phyloP scores from a whole-genome alignment of 2,329 filamentous ascomycete species.

The Fusarium buxicola region DNA sequence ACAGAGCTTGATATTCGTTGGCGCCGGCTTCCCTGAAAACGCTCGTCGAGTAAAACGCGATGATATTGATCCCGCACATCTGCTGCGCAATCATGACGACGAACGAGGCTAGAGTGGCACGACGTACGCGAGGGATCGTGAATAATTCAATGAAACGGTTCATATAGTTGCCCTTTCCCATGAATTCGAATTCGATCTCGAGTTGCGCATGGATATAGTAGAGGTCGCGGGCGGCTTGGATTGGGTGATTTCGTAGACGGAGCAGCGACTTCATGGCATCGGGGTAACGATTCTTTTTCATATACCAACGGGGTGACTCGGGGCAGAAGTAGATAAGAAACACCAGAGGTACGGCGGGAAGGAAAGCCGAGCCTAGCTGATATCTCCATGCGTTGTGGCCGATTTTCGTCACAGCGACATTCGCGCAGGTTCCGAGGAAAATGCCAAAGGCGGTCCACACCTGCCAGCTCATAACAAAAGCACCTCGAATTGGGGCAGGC shows the following conservation, averaged over 20 bases:
- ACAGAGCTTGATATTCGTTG: conserved; percentile 64
- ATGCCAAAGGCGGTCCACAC: conserved; percentile 74
- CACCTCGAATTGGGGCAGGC: conserved; percentile 76
- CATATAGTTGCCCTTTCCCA: conserved; percentile 66
- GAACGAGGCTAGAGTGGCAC: conserved; percentile 80
- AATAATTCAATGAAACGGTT: conserved; percentile 74
- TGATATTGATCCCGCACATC: conserved; percentile 78
- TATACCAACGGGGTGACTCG: conserved; percentile 73
- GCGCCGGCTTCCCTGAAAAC: conserved; percentile 70
- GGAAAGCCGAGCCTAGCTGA: conserved; percentile 73
- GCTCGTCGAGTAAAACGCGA: conserved; percentile 79
- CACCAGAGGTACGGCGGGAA: conserved; percentile 67
- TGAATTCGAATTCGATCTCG: conserved; percentile 66
- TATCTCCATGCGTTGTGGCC: conserved; percentile 66
- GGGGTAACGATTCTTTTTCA: conserved; percentile 72
- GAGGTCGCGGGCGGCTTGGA: conserved; percentile 71
- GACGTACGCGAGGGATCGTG: conserved; percentile 74
- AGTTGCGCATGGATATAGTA: conserved; percentile 75
- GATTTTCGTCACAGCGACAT: conserved; percentile 60
- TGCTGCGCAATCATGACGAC: conserved; percentile 85
- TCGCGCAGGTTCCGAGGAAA: conserved; percentile 70
- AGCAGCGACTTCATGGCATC: conserved; percentile 69
- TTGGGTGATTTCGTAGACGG: conserved; percentile 62
- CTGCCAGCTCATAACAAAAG: conserved; percentile 86
- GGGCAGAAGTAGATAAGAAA: conserved; percentile 74